Evolutionary conservation across 1,284 basidiomycete species (phyloP).

Genomic region (Cryptococcus sp.): DNA sequence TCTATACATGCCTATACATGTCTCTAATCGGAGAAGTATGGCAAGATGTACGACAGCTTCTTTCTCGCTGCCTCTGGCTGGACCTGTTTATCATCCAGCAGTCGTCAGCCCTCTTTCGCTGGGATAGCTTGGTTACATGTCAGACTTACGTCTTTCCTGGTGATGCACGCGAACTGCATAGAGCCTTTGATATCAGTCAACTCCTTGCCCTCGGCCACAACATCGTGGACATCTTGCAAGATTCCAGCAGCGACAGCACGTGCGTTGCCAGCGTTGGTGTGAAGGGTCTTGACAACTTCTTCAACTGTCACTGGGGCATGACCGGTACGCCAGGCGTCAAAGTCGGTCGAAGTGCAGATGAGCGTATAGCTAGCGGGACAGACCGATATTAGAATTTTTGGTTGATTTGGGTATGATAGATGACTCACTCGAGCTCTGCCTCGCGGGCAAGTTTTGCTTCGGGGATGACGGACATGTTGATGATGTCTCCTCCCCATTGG

Average conservation of each 20-base stretch:
- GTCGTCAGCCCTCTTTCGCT: constrained; percentile 4
- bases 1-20: no score
- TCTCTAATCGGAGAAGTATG: constrained; percentile 53
- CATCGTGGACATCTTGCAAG: constrained; percentile 72
- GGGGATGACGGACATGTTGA: constrained; percentile 92
- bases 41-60: constrained; percentile 78
- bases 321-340: constrained; percentile 83
- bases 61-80: constrained; percentile 67
- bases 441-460: constrained; percentile 95
- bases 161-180: constrained; percentile 86
- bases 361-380: constrained; percentile 69
- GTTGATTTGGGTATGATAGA: neutral
- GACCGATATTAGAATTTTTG: constrained; percentile 9
- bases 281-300: constrained; percentile 78
- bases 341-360: constrained; percentile 87
- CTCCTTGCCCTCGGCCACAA: constrained; percentile 59
- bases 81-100: constrained; percentile 37
- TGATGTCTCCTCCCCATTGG: constrained; percentile 87
- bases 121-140: neutral
- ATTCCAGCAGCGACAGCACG: constrained; percentile 68
- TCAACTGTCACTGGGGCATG: constrained; percentile 81
- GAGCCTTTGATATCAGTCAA: constrained; percentile 69
- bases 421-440: constrained; percentile 79
- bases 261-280: constrained; percentile 80
- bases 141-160: constrained; percentile 57